Evolutionary conservation across 768 basidiomycete species (phyloP).

Genomic region (Neoboletus magnificus): DNA sequence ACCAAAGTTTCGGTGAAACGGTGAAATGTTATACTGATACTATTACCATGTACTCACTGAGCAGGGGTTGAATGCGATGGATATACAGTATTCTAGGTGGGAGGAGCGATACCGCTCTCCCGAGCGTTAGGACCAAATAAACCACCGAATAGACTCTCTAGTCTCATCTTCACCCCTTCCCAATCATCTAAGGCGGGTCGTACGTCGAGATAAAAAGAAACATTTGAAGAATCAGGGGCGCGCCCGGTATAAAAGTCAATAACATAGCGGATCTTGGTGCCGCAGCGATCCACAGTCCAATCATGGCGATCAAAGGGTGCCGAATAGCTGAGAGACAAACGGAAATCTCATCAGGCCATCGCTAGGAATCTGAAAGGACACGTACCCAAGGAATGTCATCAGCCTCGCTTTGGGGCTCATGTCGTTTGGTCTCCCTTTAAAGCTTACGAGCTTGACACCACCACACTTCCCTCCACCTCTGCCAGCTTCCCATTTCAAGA

Average conservation of each 20-base stretch:
- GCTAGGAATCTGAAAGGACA: slow-evolving; percentile 3
- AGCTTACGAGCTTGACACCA: slow-evolving; percentile 78
- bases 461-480: slow-evolving; percentile 82
- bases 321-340: slow-evolving; percentile 59
- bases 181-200: slow-evolving; percentile 91
- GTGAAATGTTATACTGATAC: slow-evolving; percentile 23
- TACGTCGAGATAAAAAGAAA: slow-evolving; percentile 92
- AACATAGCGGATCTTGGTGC: slow-evolving; percentile 84
- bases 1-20: slow-evolving; percentile 48
- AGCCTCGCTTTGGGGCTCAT: slow-evolving; percentile 76
- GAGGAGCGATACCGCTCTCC: slow-evolving; percentile 17
- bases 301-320: slow-evolving; percentile 97
- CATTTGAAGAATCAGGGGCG: slow-evolving; percentile 41
- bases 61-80: not conserved
- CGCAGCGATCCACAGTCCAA: slow-evolving; percentile 95
- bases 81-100: slow-evolving; percentile 15
- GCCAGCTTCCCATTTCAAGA: slow-evolving; percentile 78
- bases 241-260: slow-evolving; percentile 98
- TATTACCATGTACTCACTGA: slow-evolving; percentile 15
- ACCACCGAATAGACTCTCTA: slow-evolving; percentile 50
- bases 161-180: slow-evolving; percentile 89
- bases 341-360: not conserved
- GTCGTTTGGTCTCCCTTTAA: slow-evolving; percentile 84
- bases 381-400: slow-evolving; percentile 85
- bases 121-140: slow-evolving; percentile 28